Conservation (phyloP, 1,284 basidiomycete species). For the Caloboletus inedulis region DNA sequence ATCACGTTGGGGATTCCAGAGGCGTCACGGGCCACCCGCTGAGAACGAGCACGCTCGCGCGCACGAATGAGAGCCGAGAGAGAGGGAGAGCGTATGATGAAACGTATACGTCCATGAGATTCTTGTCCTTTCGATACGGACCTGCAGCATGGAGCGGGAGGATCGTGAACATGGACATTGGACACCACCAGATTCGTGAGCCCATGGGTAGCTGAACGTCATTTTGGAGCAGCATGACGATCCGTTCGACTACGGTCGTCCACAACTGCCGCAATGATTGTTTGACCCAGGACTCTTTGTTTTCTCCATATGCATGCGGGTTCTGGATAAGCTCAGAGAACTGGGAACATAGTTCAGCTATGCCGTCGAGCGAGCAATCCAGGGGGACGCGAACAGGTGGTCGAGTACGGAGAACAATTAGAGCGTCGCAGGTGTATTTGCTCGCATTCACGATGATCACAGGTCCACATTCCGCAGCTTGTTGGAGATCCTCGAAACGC, state of each 20-base stretch:
- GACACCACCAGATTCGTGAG: neutral
- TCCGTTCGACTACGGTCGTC: neutral
- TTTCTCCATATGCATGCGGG: neutral
- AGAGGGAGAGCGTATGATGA: slow-evolving; percentile 1
- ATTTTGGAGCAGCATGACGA: neutral
- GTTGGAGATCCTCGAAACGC: slow-evolving; percentile 22
- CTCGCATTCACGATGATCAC: slow-evolving; percentile 33
- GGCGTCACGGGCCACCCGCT: neutral
- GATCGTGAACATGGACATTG: neutral
- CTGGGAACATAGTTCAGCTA: neutral
- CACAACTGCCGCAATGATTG: neutral
- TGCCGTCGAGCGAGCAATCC: neutral
- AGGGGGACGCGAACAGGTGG: slow-evolving; percentile 10
- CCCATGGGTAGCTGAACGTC: neutral
- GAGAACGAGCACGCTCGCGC: neutral
- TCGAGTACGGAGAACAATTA: slow-evolving; percentile 20
- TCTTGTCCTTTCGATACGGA: neutral
- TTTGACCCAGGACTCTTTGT: neutral
- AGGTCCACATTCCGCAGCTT: slow-evolving; percentile 29
- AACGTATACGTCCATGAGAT: neutral
- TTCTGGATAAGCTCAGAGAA: neutral
- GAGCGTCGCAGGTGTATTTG: slow-evolving; percentile 21
- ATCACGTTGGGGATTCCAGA: neutral
- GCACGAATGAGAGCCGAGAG: neutral
- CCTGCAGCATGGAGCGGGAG: neutral